Base-by-base conservation (phyloP, 2,329 filamentous ascomycete genomes). In the Immersiporthe knoxdaviesiana region DNA sequence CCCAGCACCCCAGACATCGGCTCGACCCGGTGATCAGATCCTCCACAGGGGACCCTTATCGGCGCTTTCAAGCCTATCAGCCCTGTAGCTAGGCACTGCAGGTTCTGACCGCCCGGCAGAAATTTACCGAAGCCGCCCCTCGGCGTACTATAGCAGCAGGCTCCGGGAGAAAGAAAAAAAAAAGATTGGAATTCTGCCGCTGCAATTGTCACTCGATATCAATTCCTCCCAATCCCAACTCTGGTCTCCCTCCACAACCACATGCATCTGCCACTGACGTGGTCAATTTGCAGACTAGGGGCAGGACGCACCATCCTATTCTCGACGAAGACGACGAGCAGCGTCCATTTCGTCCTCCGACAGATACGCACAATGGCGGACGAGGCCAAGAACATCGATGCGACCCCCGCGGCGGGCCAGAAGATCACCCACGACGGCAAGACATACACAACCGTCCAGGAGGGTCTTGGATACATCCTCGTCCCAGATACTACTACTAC, bases 381-480 rank as follows among this genome's bases (percentile, higher is more conserved):
- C 39, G 69, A 72, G 54, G 68, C 72, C 24, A 63, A 59, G 63
- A 63, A 70, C 63, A 68, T 75, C 59, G 68, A 72, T 56, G 72
- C 75, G 16, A 66, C 76, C 68, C 76, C 77, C 58, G 75, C 75
- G 65, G 75, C 77, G 27, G 75, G 77, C 37, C 76, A 79, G 70
- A 77, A 74, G 47, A 74, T 83, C 67, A 73, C 73, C 24, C 77
- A 79, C 71, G 80, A 84, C 69, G 86, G 83, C 50, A 81, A 84
- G 74, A 80, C 83, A 39, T 88, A 84, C 73, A 82, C 79, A 27
- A 84, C 84, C 18, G 79, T 88, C 5, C 83, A 80, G 70, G 87
- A 89, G 72, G 87, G 87, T 0, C 83, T 85, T 62, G 87, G 84
- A n/a, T 83, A 82, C 41, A 88, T 89, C 59, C 77, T 88, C 58